Base-by-base conservation (phyloP, 1,284 basidiomycete species). In the Fistulina hepatica region DNA sequence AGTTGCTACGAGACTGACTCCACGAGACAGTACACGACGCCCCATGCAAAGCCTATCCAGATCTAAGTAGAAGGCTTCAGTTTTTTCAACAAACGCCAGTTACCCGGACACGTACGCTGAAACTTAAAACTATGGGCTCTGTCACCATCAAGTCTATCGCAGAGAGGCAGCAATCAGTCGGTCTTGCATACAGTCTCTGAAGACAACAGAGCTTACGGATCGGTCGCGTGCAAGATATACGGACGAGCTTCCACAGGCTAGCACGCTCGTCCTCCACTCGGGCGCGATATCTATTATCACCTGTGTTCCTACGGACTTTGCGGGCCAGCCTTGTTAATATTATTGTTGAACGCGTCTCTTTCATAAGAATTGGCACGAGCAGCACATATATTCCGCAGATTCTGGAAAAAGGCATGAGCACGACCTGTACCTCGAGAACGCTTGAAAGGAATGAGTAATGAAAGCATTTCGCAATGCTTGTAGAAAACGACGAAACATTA, bases 21-120 rank as follows among this genome's bases (percentile, higher is more conserved):
- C 21, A 88, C 61, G 42, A 84, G 58, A 41, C 71, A 73, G 52
- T 76, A 90, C 33, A 81, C 56, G 9, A 90, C 69, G 0, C 85
- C 85, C 85, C 84, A 90, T 1, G 70, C 71, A 42, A 83, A 76
- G 1, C 79, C 80, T 34, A 77, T 60, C 84, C 83, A 90, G 12
- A 84, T 44, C 77, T 81, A 47, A 6, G 13, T 15, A 40, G 7
- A 33, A n/a, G n/a, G n/a, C n/a, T n/a, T n/a, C n/a, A n/a, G 25
- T 41, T 12, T 10, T 2, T 16, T 13, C 50, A 13, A 39, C 22
- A 35, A n/a, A 20, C 11, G 33, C 9, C 16, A 24, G 21, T 30
- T 19, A 21, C 16, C 23, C 32, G 25, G 23, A 6, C 13, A 53
- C 72, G 42, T 44, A 81, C 79, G 42, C 79, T 81, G 55, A 89